A percentile compares a stretch with the other conserved stretches of the same genome.
Conservation (phyloP, 139 green algal species). For the Chlorokybus atmophyticus region DNA sequence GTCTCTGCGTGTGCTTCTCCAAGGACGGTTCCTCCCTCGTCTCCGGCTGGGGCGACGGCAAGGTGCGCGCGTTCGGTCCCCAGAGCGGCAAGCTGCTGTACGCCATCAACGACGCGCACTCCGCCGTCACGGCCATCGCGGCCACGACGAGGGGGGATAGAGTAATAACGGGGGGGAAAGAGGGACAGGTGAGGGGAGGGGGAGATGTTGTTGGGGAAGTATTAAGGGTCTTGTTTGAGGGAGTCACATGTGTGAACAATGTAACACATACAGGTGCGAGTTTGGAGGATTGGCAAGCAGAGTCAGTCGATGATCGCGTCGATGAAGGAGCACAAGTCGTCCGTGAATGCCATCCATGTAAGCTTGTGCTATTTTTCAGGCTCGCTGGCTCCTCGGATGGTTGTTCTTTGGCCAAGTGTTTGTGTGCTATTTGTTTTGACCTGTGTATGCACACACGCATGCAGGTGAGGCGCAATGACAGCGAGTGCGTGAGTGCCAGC, state of each 20-base stretch:
- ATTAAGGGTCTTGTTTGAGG: too few relatives aligned
- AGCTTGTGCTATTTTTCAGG: too few relatives aligned
- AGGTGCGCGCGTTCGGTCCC: constrained; percentile 63
- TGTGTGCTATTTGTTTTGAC: too few relatives aligned
- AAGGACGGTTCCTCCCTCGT: constrained; percentile 52
- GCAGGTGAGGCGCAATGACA: constrained; percentile 27
- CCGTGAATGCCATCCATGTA: constrained; percentile 51
- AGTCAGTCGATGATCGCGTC: constrained; percentile 48
- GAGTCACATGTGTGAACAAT: too few relatives aligned
- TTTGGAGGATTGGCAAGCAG: constrained; percentile 51
- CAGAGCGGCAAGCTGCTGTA: constrained; percentile 66
- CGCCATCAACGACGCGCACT: constrained; percentile 68
- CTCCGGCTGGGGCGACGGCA: constrained; percentile 61
- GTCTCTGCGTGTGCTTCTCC: constrained; percentile 58
- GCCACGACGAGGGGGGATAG: constrained; percentile 35
- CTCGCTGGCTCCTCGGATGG: too few relatives aligned
- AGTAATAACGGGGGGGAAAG: constrained; percentile 52
- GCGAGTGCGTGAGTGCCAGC: constrained; percentile 54
- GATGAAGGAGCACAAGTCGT: constrained; percentile 75
- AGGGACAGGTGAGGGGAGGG: constrained; percentile 19
- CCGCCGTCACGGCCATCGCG: constrained; percentile 56
- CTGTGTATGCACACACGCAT: too few relatives aligned
- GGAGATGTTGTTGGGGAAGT: constrained; percentile 6
- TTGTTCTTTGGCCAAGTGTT: too few relatives aligned
- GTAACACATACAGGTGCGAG: constrained; percentile 42